Conservation (phyloP, 2,329 filamentous ascomycete species). For the Ambrosiella cleistominuta region DNA sequence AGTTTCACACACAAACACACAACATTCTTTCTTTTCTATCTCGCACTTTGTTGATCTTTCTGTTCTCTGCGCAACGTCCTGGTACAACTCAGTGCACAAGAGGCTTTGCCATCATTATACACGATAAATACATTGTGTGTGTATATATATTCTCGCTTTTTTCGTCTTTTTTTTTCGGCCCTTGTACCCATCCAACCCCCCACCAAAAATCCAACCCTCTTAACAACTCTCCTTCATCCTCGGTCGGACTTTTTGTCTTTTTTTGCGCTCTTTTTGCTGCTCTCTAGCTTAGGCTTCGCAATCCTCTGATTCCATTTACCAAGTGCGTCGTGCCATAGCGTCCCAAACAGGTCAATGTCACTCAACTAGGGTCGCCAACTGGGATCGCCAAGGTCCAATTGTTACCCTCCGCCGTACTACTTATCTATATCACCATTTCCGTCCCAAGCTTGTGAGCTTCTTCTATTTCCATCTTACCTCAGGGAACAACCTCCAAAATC, state of each 20-base stretch:
- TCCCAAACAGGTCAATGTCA: slow-evolving; percentile 2
- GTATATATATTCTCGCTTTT: neutral
- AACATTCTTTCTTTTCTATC: too few species aligned
- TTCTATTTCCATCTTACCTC: slow-evolving; percentile 2
- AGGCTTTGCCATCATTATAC: neutral
- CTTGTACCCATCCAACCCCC: neutral
- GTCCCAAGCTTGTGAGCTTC: neutral
- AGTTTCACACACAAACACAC: too few species aligned
- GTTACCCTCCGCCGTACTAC: neutral
- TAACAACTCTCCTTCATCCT: neutral
- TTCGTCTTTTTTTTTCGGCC: neutral
- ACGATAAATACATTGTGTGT: neutral
- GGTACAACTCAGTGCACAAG: neutral
- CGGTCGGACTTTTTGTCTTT: slow-evolving; percentile 7
- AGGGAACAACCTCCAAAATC: neutral
- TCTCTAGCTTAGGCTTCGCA: neutral
- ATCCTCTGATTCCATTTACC: slow-evolving; percentile 2
- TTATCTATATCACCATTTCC: neutral
- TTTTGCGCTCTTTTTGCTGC: slow-evolving; percentile 8
- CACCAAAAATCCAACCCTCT: neutral
- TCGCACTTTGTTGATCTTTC: neutral
- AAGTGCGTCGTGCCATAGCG: slow-evolving; percentile 2
- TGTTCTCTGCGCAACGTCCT: neutral
- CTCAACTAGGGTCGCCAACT: neutral
- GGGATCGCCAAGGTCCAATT: neutral